Conservation (phyloP, 441 rosid species). For the Macaranga tanarius region DNA sequence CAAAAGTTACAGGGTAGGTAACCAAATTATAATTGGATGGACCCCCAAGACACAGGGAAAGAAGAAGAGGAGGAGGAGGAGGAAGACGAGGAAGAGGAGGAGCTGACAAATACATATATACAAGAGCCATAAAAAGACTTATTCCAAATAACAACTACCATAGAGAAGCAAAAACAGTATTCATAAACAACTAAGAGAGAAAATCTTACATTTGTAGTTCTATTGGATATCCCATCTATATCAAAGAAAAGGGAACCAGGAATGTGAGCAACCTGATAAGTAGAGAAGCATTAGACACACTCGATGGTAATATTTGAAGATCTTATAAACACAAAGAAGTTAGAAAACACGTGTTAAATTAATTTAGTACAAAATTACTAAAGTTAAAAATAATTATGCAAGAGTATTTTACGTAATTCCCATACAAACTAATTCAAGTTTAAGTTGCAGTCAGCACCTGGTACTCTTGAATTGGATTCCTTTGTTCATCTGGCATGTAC, state of each 20-base stretch:
- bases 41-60: not conserved
- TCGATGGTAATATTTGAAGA: constrained; percentile 1
- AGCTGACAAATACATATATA: not conserved
- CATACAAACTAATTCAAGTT: constrained; percentile 5
- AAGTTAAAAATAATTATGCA: not conserved
- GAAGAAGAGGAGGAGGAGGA: not conserved
- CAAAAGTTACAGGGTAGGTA: too few species aligned
- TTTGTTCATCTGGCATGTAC: constrained; percentile 96
- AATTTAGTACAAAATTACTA: not conserved
- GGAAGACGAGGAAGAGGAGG: not conserved
- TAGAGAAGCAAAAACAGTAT: constrained; percentile 8
- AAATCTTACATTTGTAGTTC: constrained; percentile 55
- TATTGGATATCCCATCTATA: constrained; percentile 82
- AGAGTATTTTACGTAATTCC: not conserved
- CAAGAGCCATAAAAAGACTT: not conserved
- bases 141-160: not conserved
- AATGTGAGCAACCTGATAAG: constrained; percentile 84
- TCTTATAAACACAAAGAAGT: not conserved
- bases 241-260: constrained; percentile 94
- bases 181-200: constrained; percentile 5
- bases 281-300: constrained; percentile 9
- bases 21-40: too few species aligned
- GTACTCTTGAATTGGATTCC: constrained; percentile 91
- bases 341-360: not conserved
- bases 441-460: constrained; percentile 46